A percentile compares a stretch with the other conserved stretches of the same genome.
Evolutionary conservation across 2,329 filamentous ascomycete species (phyloP).

Genomic region (Calonectria naviculata): DNA sequence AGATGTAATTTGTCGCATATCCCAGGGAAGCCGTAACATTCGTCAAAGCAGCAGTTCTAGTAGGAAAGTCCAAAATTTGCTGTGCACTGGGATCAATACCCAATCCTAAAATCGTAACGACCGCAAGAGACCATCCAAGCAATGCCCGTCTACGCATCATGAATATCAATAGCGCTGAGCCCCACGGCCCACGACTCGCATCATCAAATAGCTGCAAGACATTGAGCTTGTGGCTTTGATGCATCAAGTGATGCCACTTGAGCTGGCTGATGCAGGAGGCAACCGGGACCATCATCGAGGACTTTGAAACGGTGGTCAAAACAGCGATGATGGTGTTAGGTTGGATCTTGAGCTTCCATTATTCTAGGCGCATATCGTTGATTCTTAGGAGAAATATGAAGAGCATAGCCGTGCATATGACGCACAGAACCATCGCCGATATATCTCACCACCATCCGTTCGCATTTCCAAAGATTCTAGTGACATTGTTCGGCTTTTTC

Average conservation of each 20-base stretch:
- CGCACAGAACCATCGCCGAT: background rate
- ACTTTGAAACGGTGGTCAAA: conserved; percentile 5
- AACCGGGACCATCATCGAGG: conserved; percentile 11
- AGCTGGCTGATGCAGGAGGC: conserved; percentile 16
- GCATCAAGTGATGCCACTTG: conserved; percentile 12
- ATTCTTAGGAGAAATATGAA: background rate
- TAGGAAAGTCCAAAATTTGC: conserved; percentile 20
- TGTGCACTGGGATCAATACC: conserved; percentile 15
- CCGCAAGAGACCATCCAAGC: conserved; percentile 15
- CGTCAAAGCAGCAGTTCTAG: background rate
- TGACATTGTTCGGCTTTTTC: background rate
- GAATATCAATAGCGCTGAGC: background rate
- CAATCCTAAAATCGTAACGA: conserved; percentile 9
- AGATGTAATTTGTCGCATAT: conserved; percentile 9
- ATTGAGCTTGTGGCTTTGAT: background rate
- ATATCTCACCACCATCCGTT: conserved; percentile 20
- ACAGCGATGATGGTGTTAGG: conserved; percentile 15
- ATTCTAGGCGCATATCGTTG: background rate
- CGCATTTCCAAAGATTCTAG: background rate
- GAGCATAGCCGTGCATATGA: background rate
- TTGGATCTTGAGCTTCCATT: conserved; percentile 13
- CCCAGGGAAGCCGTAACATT: conserved; percentile 10
- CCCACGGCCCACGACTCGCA: conserved; percentile 17
- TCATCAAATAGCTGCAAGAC: conserved; percentile 19
- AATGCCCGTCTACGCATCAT: background rate